Base-by-base conservation (phyloP, 306 rosid genomes). In the Casuarina equisetifolia region DNA sequence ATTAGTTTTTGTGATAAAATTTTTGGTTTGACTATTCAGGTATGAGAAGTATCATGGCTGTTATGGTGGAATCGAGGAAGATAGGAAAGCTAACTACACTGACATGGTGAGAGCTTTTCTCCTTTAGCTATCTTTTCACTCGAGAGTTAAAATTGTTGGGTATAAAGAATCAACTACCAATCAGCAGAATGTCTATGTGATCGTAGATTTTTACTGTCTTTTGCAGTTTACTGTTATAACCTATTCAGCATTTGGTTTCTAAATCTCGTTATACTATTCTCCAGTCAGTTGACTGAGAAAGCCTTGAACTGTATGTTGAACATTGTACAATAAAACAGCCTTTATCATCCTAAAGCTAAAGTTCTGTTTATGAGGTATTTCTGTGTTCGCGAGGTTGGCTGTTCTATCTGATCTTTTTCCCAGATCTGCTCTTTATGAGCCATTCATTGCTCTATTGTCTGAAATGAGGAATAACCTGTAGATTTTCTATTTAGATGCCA, bases 41-140 rank as follows among this genome's bases (percentile, higher is more conserved):
- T 95, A 95, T 71, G 98, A 95, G 90, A 95, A 95, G 82, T 95
- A 95, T 74, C 98, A 95, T 81, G 97, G 78, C 75, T 87, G 43
- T 77, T 79, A 92, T 74, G 98, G 98, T 77, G 98, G 97, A 39
- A 85, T 84, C 72, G 91, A 92, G 82, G 93, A 89, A 78, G 97
- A 86, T 7, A 92, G 98, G 73, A 90, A 92, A 82, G 84, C 98
- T 61, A 88, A 92, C 83, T 94, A 91, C 72, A 82, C 83, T 57
- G 97, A 94, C 84, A 94, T 94, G 98, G 98, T 94, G 89, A 88
- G 88, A 55, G 72, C 75, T 69, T 67, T 78, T 79, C 64, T 58
- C 15, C 69, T 75, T 70, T 68, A 20, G 66, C 74, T 6, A 15
- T 55, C 52, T 50, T 35, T 70, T 68, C 50, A 44, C 17, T 53